A percentile compares a stretch with the other conserved stretches of the same genome.
phyloP scores from a whole-genome alignment of 768 basidiomycete genomes.

The Sistotremastrum niveocremeum region DNA sequence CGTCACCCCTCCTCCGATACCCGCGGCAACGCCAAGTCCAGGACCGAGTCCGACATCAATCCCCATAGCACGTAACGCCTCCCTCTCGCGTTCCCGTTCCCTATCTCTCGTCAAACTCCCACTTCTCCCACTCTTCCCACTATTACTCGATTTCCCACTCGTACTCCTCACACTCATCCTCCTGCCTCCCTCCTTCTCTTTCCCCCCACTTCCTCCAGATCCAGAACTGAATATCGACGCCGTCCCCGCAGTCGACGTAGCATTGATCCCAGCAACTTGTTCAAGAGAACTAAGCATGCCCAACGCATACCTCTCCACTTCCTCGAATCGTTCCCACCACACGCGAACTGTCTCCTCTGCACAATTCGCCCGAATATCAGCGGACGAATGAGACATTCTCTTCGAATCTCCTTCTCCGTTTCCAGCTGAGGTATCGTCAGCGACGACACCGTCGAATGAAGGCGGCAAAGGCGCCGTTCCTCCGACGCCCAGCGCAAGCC shows the following conservation, averaged over 20 bases:
- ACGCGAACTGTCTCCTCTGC: conserved; percentile 56
- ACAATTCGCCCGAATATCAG: background rate
- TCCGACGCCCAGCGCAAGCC: conserved; percentile 68
- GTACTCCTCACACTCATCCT: too few species aligned
- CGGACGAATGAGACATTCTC: conserved; percentile 1
- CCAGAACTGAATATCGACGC: background rate
- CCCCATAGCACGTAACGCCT: too few species aligned
- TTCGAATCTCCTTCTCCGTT: background rate
- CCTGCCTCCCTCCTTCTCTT: too few species aligned
- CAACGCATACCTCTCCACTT: conserved; percentile 39
- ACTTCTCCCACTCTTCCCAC: too few species aligned
- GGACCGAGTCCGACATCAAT: too few species aligned
- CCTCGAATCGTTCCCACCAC: conserved; percentile 57
- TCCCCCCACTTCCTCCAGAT: background rate
- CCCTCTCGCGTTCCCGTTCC: too few species aligned
- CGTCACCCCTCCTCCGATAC: too few species aligned
- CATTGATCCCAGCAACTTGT: background rate
- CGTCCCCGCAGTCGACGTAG: conserved; percentile 19
- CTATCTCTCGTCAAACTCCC: too few species aligned
- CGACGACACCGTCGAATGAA: conserved; percentile 17
- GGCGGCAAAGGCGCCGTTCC: conserved; percentile 26
- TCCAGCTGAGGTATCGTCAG: conserved; percentile 36
- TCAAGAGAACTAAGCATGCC: conserved; percentile 18
- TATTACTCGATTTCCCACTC: too few species aligned
- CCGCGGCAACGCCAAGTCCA: too few species aligned